Conservation (phyloP, 345 rosid species). For the Hirschfeldia incana region DNA sequence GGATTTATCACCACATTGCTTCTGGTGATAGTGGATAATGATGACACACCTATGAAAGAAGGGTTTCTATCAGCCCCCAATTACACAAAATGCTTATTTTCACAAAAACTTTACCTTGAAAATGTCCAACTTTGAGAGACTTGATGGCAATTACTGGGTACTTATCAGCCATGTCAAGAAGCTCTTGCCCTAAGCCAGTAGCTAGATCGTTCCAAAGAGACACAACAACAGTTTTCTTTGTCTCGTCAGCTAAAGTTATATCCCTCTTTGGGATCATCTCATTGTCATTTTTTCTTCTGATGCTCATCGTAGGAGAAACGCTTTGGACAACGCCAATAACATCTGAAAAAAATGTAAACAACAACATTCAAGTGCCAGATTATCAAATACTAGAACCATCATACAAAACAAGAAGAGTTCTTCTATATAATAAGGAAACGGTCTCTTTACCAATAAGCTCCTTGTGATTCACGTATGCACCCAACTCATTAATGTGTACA, state of each 20-base stretch:
- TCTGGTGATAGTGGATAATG: conserved; percentile 68
- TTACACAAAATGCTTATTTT: not conserved
- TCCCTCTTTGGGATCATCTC: conserved; percentile 86
- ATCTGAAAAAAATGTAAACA: not conserved
- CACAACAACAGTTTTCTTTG: conserved; percentile 81
- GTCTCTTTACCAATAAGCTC: conserved; percentile 70
- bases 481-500: conserved; percentile 33
- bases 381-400: no score
- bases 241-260: conserved; percentile 71
- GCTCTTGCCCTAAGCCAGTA: conserved; percentile 67
- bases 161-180: conserved; percentile 65
- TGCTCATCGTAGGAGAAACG: not conserved
- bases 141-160: conserved; percentile 77
- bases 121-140: conserved; percentile 81
- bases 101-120: conserved; percentile 60
- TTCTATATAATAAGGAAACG: not conserved
- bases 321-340: not conserved
- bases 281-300: conserved; percentile 46
- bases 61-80: conserved; percentile 1
- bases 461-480: conserved; percentile 61
- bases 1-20: conserved; percentile 72
- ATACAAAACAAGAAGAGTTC: no score
- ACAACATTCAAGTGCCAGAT: no score
- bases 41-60: conserved; percentile 61
- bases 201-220: conserved; percentile 94